Evolutionary conservation across 2,329 filamentous ascomycete species (phyloP).

Genomic region (Balansia obtecta): DNA sequence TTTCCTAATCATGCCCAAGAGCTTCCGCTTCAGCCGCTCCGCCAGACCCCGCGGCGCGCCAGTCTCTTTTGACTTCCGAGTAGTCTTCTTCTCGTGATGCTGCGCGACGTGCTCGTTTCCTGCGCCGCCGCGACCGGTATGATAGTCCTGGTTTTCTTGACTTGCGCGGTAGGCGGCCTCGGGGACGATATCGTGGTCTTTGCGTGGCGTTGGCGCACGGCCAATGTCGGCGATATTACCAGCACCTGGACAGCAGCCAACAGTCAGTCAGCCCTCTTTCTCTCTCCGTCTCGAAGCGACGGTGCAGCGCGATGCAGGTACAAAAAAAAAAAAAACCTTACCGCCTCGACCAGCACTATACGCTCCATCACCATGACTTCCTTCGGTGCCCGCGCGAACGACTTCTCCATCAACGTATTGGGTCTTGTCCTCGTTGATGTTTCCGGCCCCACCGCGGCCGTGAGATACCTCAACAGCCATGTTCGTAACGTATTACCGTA

Average conservation of each 20-base stretch:
- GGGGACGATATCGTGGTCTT: constrained; percentile 40
- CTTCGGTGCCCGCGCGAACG: constrained; percentile 39
- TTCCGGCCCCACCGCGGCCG: constrained; percentile 49
- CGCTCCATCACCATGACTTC: constrained; percentile 45
- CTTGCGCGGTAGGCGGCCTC: constrained; percentile 37
- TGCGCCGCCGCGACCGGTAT: constrained; percentile 47
- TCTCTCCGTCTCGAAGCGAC: not conserved
- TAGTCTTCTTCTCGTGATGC: constrained; percentile 18
- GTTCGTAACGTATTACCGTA: not conserved
- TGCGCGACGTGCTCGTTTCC: constrained; percentile 38
- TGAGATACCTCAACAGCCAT: constrained; percentile 41
- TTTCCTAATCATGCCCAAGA: constrained; percentile 38
- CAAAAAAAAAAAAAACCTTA: constrained; percentile 17
- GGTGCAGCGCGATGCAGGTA: not conserved
- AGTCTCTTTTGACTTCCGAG: constrained; percentile 15
- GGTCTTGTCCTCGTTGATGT: constrained; percentile 45
- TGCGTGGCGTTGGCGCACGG: constrained; percentile 25
- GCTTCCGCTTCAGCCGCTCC: constrained; percentile 45
- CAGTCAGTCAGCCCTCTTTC: not conserved
- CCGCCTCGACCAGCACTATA: constrained; percentile 48
- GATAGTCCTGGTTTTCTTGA: constrained; percentile 36
- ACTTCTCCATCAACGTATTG: constrained; percentile 51
- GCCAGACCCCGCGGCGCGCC: constrained; percentile 31
- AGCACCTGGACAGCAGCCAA: constrained; percentile 27
- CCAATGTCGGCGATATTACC: constrained; percentile 45